These are phyloP conservation scores for Lodderomyces jiufengensis DNA, from an alignment of 1,139 yeast species.

Conservation along the genomic window DNA sequence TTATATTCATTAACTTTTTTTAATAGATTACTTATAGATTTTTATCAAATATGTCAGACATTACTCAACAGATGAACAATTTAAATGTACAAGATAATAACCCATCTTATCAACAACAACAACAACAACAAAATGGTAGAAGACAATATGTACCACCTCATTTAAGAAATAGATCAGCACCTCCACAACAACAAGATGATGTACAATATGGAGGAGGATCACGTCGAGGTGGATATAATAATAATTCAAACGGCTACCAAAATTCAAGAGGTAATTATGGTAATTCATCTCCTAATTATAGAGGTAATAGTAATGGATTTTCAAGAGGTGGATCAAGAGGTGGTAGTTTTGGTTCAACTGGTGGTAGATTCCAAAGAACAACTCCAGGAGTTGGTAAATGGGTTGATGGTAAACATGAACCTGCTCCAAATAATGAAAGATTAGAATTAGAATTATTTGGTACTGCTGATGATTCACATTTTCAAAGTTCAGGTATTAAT, in stretches of 20 bases:
- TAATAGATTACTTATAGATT: too few species aligned
- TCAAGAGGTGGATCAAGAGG: conserved; percentile 25
- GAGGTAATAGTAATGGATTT: conserved; percentile 19
- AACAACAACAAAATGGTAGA: conserved; percentile 14
- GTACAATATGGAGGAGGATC: conserved; percentile 16
- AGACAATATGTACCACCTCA: conserved; percentile 69
- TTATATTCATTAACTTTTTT: too few species aligned
- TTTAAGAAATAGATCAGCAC: conserved; percentile 37
- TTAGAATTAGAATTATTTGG: conserved; percentile 86
- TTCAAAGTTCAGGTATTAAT: conserved; percentile 96
- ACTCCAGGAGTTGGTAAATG: conserved; percentile 65
- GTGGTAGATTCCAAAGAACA: conserved; percentile 26
- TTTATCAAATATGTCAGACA: conserved; percentile 32
- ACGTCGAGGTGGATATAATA: conserved; percentile 15
- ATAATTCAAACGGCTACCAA: conserved; percentile 12
- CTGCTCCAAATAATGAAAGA: conserved; percentile 68
- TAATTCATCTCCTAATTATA: conserved; percentile 14
- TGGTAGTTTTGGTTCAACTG: conserved; percentile 11
- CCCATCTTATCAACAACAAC: conserved; percentile 10
- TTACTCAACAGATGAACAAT: conserved; percentile 43
- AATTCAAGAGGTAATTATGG: conserved; percentile 15
- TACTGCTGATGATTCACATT: conserved; percentile 71
- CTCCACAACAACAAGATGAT: conserved; percentile 5
- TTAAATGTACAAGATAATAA: conserved; percentile 36
- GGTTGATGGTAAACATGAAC: conserved; percentile 85